Conservation (phyloP, 345 rosid species). For the Turnera subulata region DNA sequence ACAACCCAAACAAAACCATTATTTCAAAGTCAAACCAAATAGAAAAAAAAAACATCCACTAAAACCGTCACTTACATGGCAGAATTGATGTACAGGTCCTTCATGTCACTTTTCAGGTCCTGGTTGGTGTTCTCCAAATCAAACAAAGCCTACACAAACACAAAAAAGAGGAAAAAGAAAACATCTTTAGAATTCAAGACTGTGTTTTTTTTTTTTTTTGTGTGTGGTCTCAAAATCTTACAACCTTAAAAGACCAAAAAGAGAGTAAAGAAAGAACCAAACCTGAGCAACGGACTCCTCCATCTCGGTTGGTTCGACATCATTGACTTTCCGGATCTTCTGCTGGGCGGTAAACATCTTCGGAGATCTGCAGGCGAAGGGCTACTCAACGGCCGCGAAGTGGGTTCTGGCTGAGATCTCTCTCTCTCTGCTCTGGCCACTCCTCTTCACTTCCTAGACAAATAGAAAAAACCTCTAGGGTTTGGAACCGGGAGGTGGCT, state of each 20-base stretch:
- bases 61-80: slow-evolving; percentile 46
- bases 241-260: background rate
- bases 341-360: slow-evolving; percentile 71
- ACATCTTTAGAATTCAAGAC: background rate
- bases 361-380: too few species aligned
- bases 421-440: too few species aligned
- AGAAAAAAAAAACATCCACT: background rate
- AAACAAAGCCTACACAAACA: slow-evolving; percentile 53
- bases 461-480: too few species aligned
- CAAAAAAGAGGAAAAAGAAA: background rate
- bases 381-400: too few species aligned
- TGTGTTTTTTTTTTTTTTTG: background rate
- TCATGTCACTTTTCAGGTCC: slow-evolving; percentile 76
- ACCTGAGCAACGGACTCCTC: slow-evolving; percentile 88
- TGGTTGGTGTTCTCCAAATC: slow-evolving; percentile 81
- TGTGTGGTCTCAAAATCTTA: background rate
- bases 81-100: slow-evolving; percentile 70
- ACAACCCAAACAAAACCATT: background rate
- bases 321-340: slow-evolving; percentile 84
- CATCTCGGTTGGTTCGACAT: slow-evolving; percentile 71
- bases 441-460: too few species aligned
- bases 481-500: too few species aligned
- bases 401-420: too few species aligned
- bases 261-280: background rate
- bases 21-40: background rate